A percentile compares a stretch with the other conserved stretches of the same genome.
These are phyloP conservation scores for Ceratocystis destructans DNA, from an alignment of 2,329 filamentous ascomycete species.

Conservation along the genomic window DNA sequence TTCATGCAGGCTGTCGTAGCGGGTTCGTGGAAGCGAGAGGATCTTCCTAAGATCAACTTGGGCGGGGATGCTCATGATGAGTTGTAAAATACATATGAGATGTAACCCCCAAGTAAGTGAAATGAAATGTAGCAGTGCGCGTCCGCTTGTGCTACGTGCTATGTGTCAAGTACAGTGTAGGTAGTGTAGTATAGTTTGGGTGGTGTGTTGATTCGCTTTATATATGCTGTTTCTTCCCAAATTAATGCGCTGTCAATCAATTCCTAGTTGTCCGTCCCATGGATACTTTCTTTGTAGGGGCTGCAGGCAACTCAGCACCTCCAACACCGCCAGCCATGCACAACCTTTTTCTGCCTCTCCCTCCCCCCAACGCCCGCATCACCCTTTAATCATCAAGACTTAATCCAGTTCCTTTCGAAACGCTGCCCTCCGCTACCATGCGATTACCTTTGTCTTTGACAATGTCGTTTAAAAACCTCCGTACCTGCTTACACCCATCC, in stretches of 20 bases:
- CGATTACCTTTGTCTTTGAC: constrained; percentile 56
- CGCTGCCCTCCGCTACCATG: constrained; percentile 33
- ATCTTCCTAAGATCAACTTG: constrained; percentile 50
- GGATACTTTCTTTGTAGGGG: not conserved
- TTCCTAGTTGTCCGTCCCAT: not conserved
- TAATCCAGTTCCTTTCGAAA: constrained; percentile 2
- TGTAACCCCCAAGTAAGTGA: not conserved
- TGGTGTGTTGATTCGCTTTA: not conserved
- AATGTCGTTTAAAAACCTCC: constrained; percentile 65
- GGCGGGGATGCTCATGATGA: constrained; percentile 27
- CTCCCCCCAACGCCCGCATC: not conserved
- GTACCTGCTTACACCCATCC: constrained; percentile 79
- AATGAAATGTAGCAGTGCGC: not conserved
- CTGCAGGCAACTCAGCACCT: no score
- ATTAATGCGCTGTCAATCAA: not conserved
- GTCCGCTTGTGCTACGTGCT: not conserved
- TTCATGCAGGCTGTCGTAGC: constrained; percentile 90
- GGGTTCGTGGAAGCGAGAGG: constrained; percentile 70
- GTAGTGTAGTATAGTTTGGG: not conserved
- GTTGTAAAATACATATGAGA: not conserved
- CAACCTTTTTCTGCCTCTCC: no score
- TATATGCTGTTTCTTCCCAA: not conserved
- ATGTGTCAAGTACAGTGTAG: not conserved
- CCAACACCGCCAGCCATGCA: no score
- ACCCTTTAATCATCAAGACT: not conserved